These are phyloP conservation scores for Ceratonia siliqua DNA, from an alignment of 306 rosid genomes.

Conservation along the genomic window DNA sequence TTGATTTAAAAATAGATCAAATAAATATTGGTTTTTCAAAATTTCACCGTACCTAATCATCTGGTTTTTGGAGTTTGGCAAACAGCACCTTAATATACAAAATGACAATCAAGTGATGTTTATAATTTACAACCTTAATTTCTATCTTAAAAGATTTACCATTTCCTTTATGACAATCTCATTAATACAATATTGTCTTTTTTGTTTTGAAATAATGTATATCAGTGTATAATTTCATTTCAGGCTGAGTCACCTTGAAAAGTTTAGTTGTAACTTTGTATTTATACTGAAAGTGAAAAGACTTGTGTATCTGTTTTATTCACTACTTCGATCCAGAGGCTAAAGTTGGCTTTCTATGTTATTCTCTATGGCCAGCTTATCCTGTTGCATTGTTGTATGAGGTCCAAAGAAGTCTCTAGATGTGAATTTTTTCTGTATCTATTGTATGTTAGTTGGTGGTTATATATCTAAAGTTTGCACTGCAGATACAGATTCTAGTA, in stretches of 20 bases:
- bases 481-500: slow-evolving; percentile 62
- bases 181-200: not conserved
- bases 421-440: not conserved
- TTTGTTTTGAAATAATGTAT: not conserved
- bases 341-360: not conserved
- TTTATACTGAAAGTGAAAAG: not conserved
- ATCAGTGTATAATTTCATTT: not conserved
- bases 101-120: not conserved
- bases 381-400: slow-evolving; percentile 23
- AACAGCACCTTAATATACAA: not conserved
- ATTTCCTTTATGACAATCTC: not conserved
- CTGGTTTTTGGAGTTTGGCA: not conserved
- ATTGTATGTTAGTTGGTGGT: slow-evolving; percentile 9
- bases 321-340: not conserved
- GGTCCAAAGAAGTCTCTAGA: slow-evolving; percentile 21
- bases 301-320: not conserved
- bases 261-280: not conserved
- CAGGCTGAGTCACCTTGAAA: not conserved
- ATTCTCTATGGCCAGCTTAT: not conserved
- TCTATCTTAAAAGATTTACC: not conserved
- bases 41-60: not conserved
- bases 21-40: not conserved
- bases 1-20: not conserved
- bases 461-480: slow-evolving; percentile 24
- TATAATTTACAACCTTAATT: not conserved